Base-by-base conservation (phyloP, 176 grass and related monocot species). In the Avena insularis region DNA sequence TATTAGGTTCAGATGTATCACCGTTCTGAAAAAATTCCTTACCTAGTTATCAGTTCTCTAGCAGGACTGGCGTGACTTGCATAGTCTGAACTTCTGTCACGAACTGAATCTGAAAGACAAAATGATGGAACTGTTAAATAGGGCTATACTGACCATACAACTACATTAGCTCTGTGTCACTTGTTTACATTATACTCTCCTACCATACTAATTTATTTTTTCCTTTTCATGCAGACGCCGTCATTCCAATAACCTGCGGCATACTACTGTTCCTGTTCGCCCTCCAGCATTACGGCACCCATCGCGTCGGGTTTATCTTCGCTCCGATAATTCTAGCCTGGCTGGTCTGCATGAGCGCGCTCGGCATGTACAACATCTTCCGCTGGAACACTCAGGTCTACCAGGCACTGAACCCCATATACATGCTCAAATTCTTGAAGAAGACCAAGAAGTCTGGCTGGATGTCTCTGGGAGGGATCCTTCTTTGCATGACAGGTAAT, bases 381-480 rank as follows among this genome's bases (percentile, higher is more conserved):
- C 46, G 65, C 49, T 99, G 97, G 97, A 99, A 99, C 75, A 86
- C 87, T 25, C 86, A 79, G 36, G 65, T 99, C 61, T 99, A 99
- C 77, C 77, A 79, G 63, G 91, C 92, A 31, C 85, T 99, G 9
- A 96, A 92, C 12, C 97, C 97, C 15, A 33, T 51, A 48, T 83
- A 84, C 91, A 99, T 99, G 97, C 77, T 90, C 83, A 93, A 67
- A 56, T 99, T 99, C 91, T 82, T 99, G 54, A 99, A 82, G 56
- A 99, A 99, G 85, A 99, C 97, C n/a, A 97, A 63, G 85, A 94
- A 94, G 60, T 85, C 83, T 70, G 97, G 97, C 1, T 99, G 97
- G 97, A 97, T 97, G 94, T 99, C 97, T 0, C 88, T 99, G 11
- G 97, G 97, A 65, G 97, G 97, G 47, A 97, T 99, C 59, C 75